Percentiles rank a stretch among this genome's conserved stretches.
These are phyloP conservation scores for Paramyrothecium roridum DNA, from an alignment of 2,329 filamentous ascomycete species.

Conservation along the genomic window DNA sequence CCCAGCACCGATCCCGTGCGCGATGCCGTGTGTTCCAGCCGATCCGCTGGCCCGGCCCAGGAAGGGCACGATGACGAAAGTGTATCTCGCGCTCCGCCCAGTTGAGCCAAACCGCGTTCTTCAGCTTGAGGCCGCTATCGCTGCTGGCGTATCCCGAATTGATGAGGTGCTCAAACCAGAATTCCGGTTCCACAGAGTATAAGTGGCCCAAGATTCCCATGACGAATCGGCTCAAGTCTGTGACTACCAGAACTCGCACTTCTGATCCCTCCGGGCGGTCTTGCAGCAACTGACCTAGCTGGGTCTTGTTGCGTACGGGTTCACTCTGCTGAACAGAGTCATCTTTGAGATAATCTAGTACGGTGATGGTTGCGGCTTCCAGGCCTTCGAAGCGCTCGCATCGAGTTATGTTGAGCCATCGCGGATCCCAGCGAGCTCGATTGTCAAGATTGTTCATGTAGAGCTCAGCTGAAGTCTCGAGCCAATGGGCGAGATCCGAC, in stretches of 20 bases:
- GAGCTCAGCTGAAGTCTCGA: slow-evolving; percentile 22
- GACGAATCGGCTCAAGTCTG: slow-evolving; percentile 23
- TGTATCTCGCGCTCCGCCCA: slow-evolving; percentile 21
- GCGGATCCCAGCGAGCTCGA: slow-evolving; percentile 19
- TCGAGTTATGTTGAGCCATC: slow-evolving; percentile 20
- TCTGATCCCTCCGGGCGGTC: slow-evolving; percentile 8
- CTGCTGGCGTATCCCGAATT: slow-evolving; percentile 21
- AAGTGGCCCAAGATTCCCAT: slow-evolving; percentile 23
- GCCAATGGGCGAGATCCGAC: slow-evolving; percentile 20
- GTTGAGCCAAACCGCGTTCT: slow-evolving; percentile 24
- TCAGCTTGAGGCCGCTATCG: slow-evolving; percentile 22
- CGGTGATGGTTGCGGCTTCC: slow-evolving; percentile 9
- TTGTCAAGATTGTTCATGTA: slow-evolving; percentile 26
- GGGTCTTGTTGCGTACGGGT: slow-evolving; percentile 5
- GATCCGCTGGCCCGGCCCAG: slow-evolving; percentile 15
- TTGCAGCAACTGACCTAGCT: slow-evolving; percentile 11
- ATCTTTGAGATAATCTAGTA: slow-evolving; percentile 16
- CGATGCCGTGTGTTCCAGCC: slow-evolving; percentile 17
- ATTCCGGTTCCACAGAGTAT: slow-evolving; percentile 21
- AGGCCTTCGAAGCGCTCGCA: slow-evolving; percentile 18
- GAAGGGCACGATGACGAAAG: slow-evolving; percentile 17
- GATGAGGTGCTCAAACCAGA: slow-evolving; percentile 24
- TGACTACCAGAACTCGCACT: slow-evolving; percentile 19
- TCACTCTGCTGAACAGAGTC: slow-evolving; percentile 6
- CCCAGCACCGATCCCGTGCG: slow-evolving; percentile 10